Evolutionary conservation across 2,329 filamentous ascomycete genomes (phyloP).

Genomic region (Pestalotiopsis sp.): DNA sequence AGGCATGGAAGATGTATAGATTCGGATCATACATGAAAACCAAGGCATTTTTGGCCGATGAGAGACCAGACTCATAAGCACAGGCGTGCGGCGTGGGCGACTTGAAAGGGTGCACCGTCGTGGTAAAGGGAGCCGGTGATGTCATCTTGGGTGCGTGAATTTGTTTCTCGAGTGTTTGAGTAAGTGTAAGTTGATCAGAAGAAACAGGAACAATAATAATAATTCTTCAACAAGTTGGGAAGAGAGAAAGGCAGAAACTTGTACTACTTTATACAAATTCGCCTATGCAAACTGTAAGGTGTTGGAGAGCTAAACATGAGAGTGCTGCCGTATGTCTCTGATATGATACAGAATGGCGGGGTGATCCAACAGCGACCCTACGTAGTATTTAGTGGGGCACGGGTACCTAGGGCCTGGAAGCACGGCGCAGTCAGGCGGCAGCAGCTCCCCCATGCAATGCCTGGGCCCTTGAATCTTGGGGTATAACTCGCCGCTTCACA

Average conservation of each 20-base stretch:
- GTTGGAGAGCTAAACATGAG: neutral
- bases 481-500: neutral
- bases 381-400: neutral
- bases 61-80: slow-evolving; percentile 50
- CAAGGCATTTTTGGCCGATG: slow-evolving; percentile 56
- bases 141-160: neutral
- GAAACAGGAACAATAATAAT: neutral
- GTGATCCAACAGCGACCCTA: neutral
- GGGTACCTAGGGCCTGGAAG: too few relatives aligned
- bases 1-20: neutral
- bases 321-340: neutral
- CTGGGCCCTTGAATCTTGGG: neutral
- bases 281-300: neutral
- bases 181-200: neutral
- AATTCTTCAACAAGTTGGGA: neutral
- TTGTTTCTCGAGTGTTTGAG: neutral
- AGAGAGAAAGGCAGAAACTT: neutral
- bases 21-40: slow-evolving; percentile 54
- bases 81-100: slow-evolving; percentile 42
- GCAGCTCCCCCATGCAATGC: neutral
- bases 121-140: slow-evolving; percentile 36
- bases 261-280: neutral
- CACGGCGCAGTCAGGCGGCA: neutral
- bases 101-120: slow-evolving; percentile 49
- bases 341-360: neutral